Base-by-base conservation (phyloP, 2,329 filamentous ascomycete species). In the Nigrospora sphaerica region DNA sequence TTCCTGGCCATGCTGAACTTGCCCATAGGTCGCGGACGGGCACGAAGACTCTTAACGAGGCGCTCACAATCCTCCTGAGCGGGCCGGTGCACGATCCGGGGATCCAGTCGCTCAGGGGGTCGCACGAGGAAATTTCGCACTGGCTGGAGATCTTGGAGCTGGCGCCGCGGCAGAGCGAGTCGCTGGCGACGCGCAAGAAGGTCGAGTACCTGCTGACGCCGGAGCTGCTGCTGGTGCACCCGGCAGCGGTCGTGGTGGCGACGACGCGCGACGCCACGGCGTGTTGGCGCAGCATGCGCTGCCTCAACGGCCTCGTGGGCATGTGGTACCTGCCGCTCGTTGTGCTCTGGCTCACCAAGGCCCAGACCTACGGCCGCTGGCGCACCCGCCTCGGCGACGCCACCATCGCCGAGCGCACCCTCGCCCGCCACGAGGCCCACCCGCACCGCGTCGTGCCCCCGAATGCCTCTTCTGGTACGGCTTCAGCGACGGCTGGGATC, bases 191-290 rank as follows among this genome's bases (percentile, higher is more conserved):
- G 42, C 52, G 58, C 53, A 63, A 63, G 49, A 60, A 61, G 46
- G 52, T 65, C 46, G 57, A 64, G 53, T 63, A 62, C 59, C 57
- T 68, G 45, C 64, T 76, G 14, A 66, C 61, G 17, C 66, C 68
- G 36, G 71, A 77, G 50, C 62, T 76, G 45, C 59, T 77, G 56
- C 63, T 68, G 34, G 56, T 75, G 32, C 76, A 73, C 52, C 74
- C 74, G 0, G 65, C 75, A 34, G 73, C 74, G 16, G 65, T 69
- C 44, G 71, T 77, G 31, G 67, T 77, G 45, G 68, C 63, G 50
- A 72, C 70, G 13, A 67, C 64, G 2, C 60, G 68, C 42, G 62
- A 67, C 47, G 56, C 63, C 38, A 54, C 55, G 33, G 60, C 61
- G 3, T 70, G 67, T 67, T 67, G 64, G 63, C 57, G 55, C 49